Conservation (phyloP, 345 rosid genomes). For the Boechera stricta region DNA sequence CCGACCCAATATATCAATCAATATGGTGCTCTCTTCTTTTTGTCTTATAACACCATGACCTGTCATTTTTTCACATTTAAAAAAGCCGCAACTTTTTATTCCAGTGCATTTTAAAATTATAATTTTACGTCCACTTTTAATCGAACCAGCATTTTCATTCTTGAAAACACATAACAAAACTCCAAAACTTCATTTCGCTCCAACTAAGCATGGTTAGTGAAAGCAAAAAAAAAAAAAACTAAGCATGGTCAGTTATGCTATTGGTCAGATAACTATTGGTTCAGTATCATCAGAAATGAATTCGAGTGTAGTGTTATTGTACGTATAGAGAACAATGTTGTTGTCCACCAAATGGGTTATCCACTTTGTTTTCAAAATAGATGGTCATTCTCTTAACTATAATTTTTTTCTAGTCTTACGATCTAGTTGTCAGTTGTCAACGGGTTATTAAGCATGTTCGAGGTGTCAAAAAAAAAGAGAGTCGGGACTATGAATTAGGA, state of each 20-base stretch:
- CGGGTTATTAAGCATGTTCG: too few relatives aligned
- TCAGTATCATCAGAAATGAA: not conserved
- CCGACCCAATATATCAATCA: slow-evolving; percentile 40
- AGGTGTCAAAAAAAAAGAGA: too few relatives aligned
- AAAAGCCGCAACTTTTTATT: not conserved
- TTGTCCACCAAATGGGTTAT: not conserved
- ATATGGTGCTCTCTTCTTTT: slow-evolving; percentile 25
- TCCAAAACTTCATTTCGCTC: slow-evolving; percentile 6
- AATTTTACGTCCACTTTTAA: not conserved
- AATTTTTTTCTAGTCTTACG: not conserved
- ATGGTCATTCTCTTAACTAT: not conserved
- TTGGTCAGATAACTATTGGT: not conserved
- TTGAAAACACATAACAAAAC: slow-evolving; percentile 4
- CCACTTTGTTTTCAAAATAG: not conserved
- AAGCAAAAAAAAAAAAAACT: not conserved
- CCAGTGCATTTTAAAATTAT: not conserved
- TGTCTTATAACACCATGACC: slow-evolving; percentile 25
- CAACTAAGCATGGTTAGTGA: slow-evolving; percentile 5
- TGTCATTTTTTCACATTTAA: not conserved
- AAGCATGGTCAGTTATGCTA: not conserved
- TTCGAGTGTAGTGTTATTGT: not conserved
- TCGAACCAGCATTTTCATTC: not conserved
- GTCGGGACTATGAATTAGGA: too few relatives aligned
- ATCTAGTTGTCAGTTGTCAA: not conserved
- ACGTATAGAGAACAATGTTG: not conserved